Conservation (phyloP, 1,284 basidiomycete genomes). For the Ceratobasidium theobromae region DNA sequence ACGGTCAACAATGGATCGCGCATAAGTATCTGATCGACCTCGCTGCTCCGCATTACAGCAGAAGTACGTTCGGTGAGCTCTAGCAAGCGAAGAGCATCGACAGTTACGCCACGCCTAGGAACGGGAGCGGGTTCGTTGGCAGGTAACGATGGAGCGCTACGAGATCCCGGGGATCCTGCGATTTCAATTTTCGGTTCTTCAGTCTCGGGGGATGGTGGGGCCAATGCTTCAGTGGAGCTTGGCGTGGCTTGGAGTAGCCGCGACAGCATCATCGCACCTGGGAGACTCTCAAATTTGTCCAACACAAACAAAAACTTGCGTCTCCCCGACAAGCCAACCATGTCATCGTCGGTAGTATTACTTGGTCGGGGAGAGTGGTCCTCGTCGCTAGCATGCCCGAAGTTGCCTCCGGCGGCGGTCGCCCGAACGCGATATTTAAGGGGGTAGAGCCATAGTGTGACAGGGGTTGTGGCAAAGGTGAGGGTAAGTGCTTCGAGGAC, state of each 20-base stretch:
- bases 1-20: conserved; percentile 55
- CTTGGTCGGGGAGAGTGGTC: conserved; percentile 1
- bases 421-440: conserved; percentile 39
- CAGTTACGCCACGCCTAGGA: conserved; percentile 3
- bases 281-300: conserved; percentile 55
- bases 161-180: not conserved
- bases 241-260: conserved; percentile 28
- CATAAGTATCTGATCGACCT: conserved; percentile 49
- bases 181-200: not conserved
- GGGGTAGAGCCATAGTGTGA: conserved; percentile 52
- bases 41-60: conserved; percentile 56
- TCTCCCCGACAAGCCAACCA: conserved; percentile 20
- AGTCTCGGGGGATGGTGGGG: not conserved
- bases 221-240: not conserved
- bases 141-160: not conserved
- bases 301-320: conserved; percentile 51
- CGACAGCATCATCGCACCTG: conserved; percentile 35
- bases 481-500: conserved; percentile 53
- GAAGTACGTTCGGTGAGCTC: conserved; percentile 60
- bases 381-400: conserved; percentile 20
- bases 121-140: not conserved
- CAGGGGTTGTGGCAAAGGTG: conserved; percentile 52
- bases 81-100: conserved; percentile 53
- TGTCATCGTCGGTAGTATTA: not conserved
- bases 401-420: conserved; percentile 31